Percentiles rank a stretch among this genome's conserved stretches.
These are phyloP conservation scores for Marasmius sp. DNA, from an alignment of 1,284 basidiomycete genomes.

Conservation along the genomic window DNA sequence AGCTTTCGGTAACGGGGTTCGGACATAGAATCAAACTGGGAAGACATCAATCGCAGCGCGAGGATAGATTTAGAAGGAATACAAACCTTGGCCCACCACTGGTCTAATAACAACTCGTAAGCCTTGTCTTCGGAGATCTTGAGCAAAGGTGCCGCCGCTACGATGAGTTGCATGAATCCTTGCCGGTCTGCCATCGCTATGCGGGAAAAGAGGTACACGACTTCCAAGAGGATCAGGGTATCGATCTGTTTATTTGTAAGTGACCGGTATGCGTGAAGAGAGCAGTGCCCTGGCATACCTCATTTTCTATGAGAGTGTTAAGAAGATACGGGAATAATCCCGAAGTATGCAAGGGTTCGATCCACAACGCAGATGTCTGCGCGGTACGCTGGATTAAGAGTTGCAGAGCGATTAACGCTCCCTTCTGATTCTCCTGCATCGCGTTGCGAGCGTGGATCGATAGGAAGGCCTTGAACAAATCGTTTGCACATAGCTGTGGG, in stretches of 20 bases:
- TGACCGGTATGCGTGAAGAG: constrained; percentile 5
- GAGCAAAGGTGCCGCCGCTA: constrained; percentile 50
- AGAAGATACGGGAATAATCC: constrained; percentile 66
- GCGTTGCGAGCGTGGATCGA: constrained; percentile 49
- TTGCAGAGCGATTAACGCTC: constrained; percentile 53
- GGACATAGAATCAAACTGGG: constrained; percentile 82
- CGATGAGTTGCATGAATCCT: constrained; percentile 67
- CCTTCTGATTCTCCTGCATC: constrained; percentile 53
- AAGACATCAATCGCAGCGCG: constrained; percentile 1
- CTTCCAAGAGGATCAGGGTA: constrained; percentile 59
- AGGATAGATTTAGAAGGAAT: neutral
- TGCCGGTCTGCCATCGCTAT: constrained; percentile 62
- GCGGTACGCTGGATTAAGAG: constrained; percentile 57
- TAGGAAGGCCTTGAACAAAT: constrained; percentile 57
- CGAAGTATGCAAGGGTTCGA: constrained; percentile 65
- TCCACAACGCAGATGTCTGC: constrained; percentile 60
- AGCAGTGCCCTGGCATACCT: constrained; percentile 41
- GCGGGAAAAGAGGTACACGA: constrained; percentile 68
- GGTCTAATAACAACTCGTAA: constrained; percentile 68
- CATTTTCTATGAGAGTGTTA: constrained; percentile 58
- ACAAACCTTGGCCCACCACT: constrained; percentile 76
- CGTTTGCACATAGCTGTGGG: constrained; percentile 46
- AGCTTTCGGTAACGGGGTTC: constrained; percentile 77
- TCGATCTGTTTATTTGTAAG: constrained; percentile 39
- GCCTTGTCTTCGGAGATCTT: constrained; percentile 51